phyloP scores from a whole-genome alignment of 441 rosid species.

The Corymbia calophylla region DNA sequence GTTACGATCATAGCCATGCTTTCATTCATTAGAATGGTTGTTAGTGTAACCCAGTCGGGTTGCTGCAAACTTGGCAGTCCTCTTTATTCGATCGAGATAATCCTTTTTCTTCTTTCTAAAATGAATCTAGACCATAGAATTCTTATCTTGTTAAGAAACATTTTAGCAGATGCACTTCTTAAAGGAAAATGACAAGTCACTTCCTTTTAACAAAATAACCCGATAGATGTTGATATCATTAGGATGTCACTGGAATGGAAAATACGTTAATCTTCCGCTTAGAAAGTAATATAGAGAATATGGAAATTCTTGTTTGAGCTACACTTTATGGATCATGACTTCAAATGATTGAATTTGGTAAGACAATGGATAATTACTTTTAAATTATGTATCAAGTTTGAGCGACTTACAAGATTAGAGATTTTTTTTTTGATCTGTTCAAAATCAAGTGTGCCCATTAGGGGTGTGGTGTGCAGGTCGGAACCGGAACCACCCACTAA shows the following conservation, averaged over 20 bases:
- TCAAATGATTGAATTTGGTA: no score
- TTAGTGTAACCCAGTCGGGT: not conserved
- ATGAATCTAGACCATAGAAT: not conserved
- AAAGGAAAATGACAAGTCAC: not conserved
- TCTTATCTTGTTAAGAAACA: not conserved
- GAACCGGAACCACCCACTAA: no score
- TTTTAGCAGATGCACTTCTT: not conserved
- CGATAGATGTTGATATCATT: not conserved
- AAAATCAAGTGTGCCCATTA: no score
- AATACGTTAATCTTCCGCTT: not conserved
- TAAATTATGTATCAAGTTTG: not conserved
- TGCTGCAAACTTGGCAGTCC: not conserved
- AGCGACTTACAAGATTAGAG: fast-evolving
- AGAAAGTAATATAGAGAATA: not conserved
- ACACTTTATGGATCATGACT: not conserved
- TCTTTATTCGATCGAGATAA: not conserved
- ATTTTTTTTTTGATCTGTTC: not conserved
- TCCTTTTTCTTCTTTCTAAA: not conserved
- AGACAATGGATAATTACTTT: no score
- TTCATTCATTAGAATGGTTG: not conserved
- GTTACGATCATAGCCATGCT: not conserved
- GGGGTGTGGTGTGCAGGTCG: no score
- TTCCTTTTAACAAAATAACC: not conserved
- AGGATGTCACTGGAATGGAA: not conserved
- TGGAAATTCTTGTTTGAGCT: not conserved